phyloP scores from a whole-genome alignment of 2,329 filamentous ascomycete species.

The Colletotrichum agaves region DNA sequence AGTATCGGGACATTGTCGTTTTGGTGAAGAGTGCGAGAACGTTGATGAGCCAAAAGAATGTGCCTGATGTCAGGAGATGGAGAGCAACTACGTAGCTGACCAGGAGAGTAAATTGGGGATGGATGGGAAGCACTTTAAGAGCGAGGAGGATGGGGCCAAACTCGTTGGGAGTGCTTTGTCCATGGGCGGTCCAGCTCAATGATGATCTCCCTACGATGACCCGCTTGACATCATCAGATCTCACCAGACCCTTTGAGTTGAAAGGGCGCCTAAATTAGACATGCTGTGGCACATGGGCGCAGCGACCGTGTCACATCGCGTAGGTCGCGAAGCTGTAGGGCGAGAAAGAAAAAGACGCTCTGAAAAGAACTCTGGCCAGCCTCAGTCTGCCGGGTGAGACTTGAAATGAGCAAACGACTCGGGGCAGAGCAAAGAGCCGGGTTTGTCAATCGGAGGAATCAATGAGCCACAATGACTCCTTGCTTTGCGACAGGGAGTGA shows the following conservation, averaged over 20 bases:
- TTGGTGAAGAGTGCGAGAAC: neutral
- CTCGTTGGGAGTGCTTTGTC: too few relatives aligned
- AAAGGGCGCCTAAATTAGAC: neutral
- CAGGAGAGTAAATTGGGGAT: neutral
- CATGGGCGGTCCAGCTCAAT: neutral
- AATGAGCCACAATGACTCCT: neutral
- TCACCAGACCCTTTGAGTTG: neutral
- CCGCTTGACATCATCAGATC: neutral
- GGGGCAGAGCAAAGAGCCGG: neutral
- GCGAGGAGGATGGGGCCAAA: neutral
- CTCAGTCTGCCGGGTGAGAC: neutral
- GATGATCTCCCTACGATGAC: neutral
- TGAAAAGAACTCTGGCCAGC: neutral
- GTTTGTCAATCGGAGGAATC: neutral
- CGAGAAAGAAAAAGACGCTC: neutral
- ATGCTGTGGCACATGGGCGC: constrained; percentile 7
- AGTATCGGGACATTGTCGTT: constrained; percentile 7
- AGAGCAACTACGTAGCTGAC: neutral
- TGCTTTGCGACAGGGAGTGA: neutral
- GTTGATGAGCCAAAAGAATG: neutral
- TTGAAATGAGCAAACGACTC: neutral
- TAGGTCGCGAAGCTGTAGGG: neutral
- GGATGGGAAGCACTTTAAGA: neutral
- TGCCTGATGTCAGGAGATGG: neutral
- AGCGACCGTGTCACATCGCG: neutral